phyloP scores from a whole-genome alignment of 2,329 filamentous ascomycete genomes.

The Calonectria ilicicola region DNA sequence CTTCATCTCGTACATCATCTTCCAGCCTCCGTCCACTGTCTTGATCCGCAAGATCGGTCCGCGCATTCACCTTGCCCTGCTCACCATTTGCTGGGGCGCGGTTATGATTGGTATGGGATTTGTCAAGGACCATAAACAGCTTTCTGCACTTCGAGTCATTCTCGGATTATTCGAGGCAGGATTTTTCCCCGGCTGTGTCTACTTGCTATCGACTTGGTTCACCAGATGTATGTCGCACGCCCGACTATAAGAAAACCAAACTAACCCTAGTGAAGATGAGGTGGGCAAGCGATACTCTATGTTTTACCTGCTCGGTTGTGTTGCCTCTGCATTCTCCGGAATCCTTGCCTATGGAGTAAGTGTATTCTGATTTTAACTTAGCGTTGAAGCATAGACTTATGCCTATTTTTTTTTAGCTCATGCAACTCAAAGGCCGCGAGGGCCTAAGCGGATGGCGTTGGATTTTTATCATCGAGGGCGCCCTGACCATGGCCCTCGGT shows the following conservation, averaged over 20 bases:
- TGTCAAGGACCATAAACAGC: constrained; percentile 59
- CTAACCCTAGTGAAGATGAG: constrained; percentile 55
- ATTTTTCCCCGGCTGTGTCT: constrained; percentile 78
- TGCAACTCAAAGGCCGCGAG: constrained; percentile 70
- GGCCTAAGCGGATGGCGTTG: constrained; percentile 72
- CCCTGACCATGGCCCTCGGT: constrained; percentile 66
- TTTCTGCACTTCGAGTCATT: constrained; percentile 68
- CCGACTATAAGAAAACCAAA: neutral
- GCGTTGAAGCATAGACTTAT: neutral
- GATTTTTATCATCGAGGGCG: constrained; percentile 71
- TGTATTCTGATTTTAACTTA: constrained; percentile 35
- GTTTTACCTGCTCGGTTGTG: constrained; percentile 77
- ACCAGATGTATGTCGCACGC: constrained; percentile 57
- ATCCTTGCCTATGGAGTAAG: constrained; percentile 76
- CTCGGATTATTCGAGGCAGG: constrained; percentile 76
- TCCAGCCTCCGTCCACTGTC: constrained; percentile 79
- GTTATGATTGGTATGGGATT: constrained; percentile 77
- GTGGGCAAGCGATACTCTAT: constrained; percentile 76
- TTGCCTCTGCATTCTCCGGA: constrained; percentile 74
- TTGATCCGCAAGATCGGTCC: constrained; percentile 76
- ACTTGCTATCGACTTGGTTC: constrained; percentile 81
- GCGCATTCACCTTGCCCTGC: constrained; percentile 64
- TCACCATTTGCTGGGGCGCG: constrained; percentile 70
- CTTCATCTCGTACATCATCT: constrained; percentile 79
- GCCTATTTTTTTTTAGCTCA: constrained; percentile 54